Base-by-base conservation (phyloP, 148 eudicot species). In the Rhododendron vialii region DNA sequence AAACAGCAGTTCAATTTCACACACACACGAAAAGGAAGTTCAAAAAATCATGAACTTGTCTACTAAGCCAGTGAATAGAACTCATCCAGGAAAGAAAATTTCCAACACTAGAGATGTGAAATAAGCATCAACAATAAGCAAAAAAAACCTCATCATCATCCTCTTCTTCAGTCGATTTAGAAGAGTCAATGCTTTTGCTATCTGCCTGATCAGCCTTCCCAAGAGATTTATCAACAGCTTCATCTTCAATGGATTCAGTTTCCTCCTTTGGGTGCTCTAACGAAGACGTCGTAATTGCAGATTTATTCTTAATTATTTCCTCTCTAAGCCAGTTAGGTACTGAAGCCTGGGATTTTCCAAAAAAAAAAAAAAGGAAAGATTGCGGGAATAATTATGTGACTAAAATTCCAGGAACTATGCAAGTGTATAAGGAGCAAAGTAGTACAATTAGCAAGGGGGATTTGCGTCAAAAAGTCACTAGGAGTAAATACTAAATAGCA, bases 251-350 rank as follows among this genome's bases (percentile, higher is more conserved):
- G n/a, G 94, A 93, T 82, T 90, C 91, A 77, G 83, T 80, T 45
- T 88, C 96, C 81, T 92, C 96, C 83, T 87, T 91, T 45, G 86
- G 86, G 80, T 87, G 81, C 83, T 92, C 95, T 14, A 91, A 84
- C 36, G 88, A 90, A 63, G 96, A 93, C 88, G 87, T 93, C 38
- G 88, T 85, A 82, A 95, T 93, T 81, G 89, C 91, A 88, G 95
- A 89, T 91, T 93, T 95, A 41, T 93, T 96, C 91, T 97, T 97
- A 63, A 95, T 97, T 87, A 97, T 93, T 90, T 97, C 99, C 91
- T 97, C 99, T 91, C 98, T 94, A 71, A 97, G 93, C 99, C 99
- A 97, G 89, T 94, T 94, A 51, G 99, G 99, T 48, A 97, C 93
- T 24, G 98, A 92, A 63, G 98, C 95, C 99, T 97, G 91, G 86